Percentiles rank a stretch among this genome's conserved stretches.
Evolutionary conservation across 306 rosid genomes (phyloP).

Genomic region (Comarum palustre): DNA sequence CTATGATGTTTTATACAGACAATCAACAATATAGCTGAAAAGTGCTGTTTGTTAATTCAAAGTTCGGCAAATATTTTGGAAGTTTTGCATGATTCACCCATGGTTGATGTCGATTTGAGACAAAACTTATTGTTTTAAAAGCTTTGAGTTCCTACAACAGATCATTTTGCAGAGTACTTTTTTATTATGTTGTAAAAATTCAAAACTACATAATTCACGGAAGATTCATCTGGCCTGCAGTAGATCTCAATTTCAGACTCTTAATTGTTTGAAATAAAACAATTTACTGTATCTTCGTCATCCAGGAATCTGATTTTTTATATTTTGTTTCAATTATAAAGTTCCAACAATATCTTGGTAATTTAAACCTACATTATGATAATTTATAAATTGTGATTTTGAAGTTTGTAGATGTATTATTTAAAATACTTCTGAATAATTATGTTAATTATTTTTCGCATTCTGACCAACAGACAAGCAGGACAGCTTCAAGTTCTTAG

Average conservation of each 20-base stretch:
- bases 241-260: not conserved
- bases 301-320: not conserved
- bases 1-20: not conserved
- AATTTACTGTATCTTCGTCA: not conserved
- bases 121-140: not conserved
- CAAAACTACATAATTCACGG: not conserved
- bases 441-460: conserved; percentile 17
- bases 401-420: not conserved
- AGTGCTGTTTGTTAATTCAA: not conserved
- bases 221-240: not conserved
- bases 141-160: not conserved
- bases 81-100: not conserved
- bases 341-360: not conserved
- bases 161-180: not conserved
- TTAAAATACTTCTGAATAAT: not conserved
- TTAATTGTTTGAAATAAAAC: not conserved
- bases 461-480: conserved; percentile 47
- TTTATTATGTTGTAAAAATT: not conserved
- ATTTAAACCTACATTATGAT: not conserved
- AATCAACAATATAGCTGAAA: not conserved
- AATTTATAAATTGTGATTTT: not conserved
- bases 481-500: conserved; percentile 84
- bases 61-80: not conserved
- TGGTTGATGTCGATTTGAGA: not conserved
- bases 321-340: not conserved